Conservation (phyloP, 2,329 filamentous ascomycete species). For the Clonostachys chloroleuca region DNA sequence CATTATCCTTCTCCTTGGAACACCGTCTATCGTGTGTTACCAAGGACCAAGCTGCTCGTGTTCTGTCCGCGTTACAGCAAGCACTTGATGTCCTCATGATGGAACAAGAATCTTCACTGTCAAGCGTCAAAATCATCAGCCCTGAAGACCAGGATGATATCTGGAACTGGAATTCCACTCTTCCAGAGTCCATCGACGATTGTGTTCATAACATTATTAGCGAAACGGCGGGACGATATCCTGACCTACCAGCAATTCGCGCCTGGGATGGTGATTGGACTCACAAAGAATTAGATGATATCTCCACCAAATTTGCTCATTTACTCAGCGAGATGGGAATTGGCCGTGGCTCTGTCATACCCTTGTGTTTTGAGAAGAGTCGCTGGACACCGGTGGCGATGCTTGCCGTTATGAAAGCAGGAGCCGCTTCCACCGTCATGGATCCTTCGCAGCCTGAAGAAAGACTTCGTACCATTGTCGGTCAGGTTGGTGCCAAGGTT, state of each 20-base stretch:
- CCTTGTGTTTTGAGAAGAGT: slow-evolving; percentile 29
- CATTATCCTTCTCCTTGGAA: no score
- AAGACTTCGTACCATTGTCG: slow-evolving; percentile 1
- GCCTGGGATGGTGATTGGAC: slow-evolving; percentile 15
- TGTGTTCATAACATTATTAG: not conserved
- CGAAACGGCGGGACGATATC: slow-evolving; percentile 4
- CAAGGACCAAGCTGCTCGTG: no score
- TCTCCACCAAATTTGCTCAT: slow-evolving; percentile 5
- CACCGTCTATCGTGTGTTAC: no score
- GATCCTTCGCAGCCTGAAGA: no score
- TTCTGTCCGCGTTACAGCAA: no score
- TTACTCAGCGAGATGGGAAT: slow-evolving; percentile 10
- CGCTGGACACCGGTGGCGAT: slow-evolving; percentile 22
- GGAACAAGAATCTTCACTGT: no score
- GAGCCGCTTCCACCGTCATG: slow-evolving; percentile 21
- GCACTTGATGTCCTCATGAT: no score
- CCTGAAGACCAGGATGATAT: not conserved
- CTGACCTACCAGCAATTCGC: slow-evolving; percentile 15
- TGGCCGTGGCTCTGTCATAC: slow-evolving; percentile 14
- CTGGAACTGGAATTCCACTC: not conserved
- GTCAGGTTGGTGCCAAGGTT: not conserved
- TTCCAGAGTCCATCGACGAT: not conserved
- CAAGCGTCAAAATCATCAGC: not conserved
- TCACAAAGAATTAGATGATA: slow-evolving; percentile 11
- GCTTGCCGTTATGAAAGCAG: slow-evolving; percentile 24